These are phyloP conservation scores for Mycena vulgaris DNA, from an alignment of 768 basidiomycete species.

Conservation along the genomic window DNA sequence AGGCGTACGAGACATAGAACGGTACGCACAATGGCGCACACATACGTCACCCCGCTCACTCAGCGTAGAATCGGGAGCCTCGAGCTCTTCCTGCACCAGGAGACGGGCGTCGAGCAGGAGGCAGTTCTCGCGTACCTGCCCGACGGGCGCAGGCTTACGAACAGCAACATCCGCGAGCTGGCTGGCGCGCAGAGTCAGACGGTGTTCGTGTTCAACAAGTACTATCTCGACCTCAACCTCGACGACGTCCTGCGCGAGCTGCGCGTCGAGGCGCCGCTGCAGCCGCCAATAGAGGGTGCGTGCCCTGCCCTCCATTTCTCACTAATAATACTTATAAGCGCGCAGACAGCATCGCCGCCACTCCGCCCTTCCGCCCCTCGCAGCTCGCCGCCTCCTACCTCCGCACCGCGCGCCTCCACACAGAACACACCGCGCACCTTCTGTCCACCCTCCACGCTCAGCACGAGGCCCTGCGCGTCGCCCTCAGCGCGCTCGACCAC, in stretches of 20 bases:
- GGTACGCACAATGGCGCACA: slow-evolving; percentile 56
- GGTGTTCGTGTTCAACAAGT: slow-evolving; percentile 89
- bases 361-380: slow-evolving; percentile 80
- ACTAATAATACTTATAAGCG: no score
- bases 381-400: slow-evolving; percentile 79
- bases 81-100: slow-evolving; percentile 80
- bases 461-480: slow-evolving; percentile 79
- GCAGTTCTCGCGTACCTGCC: slow-evolving; percentile 84
- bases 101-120: slow-evolving; percentile 80
- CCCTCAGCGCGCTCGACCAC: slow-evolving; percentile 79
- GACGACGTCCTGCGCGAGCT: slow-evolving; percentile 78
- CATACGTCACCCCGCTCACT: slow-evolving; percentile 26
- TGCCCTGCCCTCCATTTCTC: neutral
- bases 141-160: slow-evolving; percentile 82
- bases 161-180: slow-evolving; percentile 81
- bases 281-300: slow-evolving; percentile 82
- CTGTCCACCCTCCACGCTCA: slow-evolving; percentile 73
- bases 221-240: slow-evolving; percentile 79
- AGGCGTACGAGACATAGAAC: slow-evolving; percentile 83
- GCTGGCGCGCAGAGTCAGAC: slow-evolving; percentile 83
- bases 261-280: slow-evolving; percentile 71
- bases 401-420: slow-evolving; percentile 74
- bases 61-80: slow-evolving; percentile 70
- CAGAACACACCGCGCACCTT: slow-evolving; percentile 70
- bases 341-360: slow-evolving; percentile 73